These are phyloP conservation scores for Gentiana dahurica DNA, from an alignment of 257 asterid species.

Conservation along the genomic window DNA sequence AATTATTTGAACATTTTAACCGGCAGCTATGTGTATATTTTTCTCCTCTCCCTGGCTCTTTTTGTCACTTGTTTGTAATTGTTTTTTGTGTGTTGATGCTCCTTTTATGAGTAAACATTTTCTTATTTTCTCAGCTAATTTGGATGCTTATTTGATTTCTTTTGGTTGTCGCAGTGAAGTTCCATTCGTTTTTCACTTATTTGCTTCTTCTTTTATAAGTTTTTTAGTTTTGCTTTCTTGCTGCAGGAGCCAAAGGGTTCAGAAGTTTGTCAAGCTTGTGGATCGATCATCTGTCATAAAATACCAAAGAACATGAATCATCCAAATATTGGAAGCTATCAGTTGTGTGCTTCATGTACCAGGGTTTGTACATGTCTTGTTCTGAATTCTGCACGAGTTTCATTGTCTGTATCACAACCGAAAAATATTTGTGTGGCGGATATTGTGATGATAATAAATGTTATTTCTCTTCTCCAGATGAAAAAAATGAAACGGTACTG, in stretches of 20 bases:
- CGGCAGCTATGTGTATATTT: not conserved
- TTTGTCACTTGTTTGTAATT: too few relatives aligned
- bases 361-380: slow-evolving; percentile 51
- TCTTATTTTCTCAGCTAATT: too few relatives aligned
- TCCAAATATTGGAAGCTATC: slow-evolving; percentile 39
- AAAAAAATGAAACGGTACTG: slow-evolving; percentile 76
- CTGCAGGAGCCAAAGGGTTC: slow-evolving; percentile 48
- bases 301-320: slow-evolving; percentile 39
- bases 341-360: slow-evolving; percentile 74
- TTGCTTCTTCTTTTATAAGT: not conserved
- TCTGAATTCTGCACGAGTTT: slow-evolving; percentile 5
- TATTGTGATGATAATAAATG: too few relatives aligned
- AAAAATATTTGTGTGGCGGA: slow-evolving; percentile 5
- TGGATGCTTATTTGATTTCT: not conserved
- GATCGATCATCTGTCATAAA: slow-evolving; percentile 39
- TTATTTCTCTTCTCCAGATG: slow-evolving; percentile 41
- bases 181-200: not conserved
- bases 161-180: not conserved
- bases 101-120: too few relatives aligned
- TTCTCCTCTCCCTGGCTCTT: not conserved
- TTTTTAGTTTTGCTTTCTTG: not conserved
- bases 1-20: too few relatives aligned
- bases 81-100: too few relatives aligned
- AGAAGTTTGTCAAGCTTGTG: slow-evolving; percentile 73
- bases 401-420: slow-evolving; percentile 4